Evolutionary conservation across 805 yeast genomes (phyloP).

Genomic region (Metschnikowia vanudenii): DNA sequence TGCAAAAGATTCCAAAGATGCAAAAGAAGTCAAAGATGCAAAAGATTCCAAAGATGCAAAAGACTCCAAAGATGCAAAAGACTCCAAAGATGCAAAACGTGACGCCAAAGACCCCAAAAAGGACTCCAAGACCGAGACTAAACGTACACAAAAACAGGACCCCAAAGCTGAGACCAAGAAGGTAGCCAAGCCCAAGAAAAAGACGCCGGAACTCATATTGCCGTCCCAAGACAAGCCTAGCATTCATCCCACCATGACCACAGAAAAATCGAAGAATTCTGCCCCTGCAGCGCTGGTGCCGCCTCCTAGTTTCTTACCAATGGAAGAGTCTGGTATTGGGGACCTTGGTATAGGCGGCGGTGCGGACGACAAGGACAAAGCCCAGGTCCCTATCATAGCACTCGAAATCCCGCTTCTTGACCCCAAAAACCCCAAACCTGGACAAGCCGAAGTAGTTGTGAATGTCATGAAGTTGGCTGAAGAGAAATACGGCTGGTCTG

Average conservation of each 20-base stretch:
- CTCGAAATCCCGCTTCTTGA: constrained; percentile 51
- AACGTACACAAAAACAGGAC: constrained; percentile 3
- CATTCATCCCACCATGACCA: constrained; percentile 24
- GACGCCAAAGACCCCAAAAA: constrained; percentile 10
- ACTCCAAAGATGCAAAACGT: neutral
- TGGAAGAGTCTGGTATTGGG: constrained; percentile 14
- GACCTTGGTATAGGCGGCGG: constrained; percentile 10
- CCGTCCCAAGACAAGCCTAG: constrained; percentile 16
- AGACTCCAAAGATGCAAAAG: too few species aligned
- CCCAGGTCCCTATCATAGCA: constrained; percentile 48
- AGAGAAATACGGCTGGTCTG: constrained; percentile 79
- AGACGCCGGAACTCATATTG: constrained; percentile 20
- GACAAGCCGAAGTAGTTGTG: constrained; percentile 62
- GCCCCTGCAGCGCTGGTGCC: constrained; percentile 13
- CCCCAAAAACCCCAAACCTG: constrained; percentile 49
- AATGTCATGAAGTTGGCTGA: constrained; percentile 75
- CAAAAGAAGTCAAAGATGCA: too few species aligned
- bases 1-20: too few species aligned
- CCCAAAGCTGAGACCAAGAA: constrained; percentile 9
- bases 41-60: too few species aligned
- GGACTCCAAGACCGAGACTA: constrained; percentile 11
- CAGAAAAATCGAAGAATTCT: constrained; percentile 19
- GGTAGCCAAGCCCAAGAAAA: constrained; percentile 18
- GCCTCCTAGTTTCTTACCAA: constrained; percentile 19
- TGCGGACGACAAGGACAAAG: constrained; percentile 12